A percentile compares a stretch with the other conserved stretches of the same genome.
Conservation (phyloP, 2,329 filamentous ascomycete species). For the Exutisphaerella laricina region DNA sequence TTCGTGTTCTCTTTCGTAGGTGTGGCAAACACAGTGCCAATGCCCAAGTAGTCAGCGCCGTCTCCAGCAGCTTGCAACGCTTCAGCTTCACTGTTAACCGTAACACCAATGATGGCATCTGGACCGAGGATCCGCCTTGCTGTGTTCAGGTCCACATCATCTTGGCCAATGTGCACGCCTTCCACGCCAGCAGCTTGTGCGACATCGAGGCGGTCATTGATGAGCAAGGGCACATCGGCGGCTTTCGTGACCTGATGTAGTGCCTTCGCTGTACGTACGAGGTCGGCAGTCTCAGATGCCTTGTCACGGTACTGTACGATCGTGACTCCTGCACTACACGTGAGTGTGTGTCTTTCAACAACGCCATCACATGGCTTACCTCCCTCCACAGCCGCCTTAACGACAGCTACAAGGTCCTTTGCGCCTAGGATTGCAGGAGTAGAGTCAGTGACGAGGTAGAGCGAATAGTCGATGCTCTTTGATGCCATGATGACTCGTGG, state of each 20-base stretch:
- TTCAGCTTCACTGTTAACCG: conserved; percentile 69
- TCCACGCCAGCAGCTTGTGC: conserved; percentile 80
- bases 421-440: conserved; percentile 75
- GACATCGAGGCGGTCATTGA: conserved; percentile 91
- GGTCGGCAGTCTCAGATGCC: conserved; percentile 63
- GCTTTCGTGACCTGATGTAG: conserved; percentile 66
- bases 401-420: conserved; percentile 64
- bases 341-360: conserved; percentile 5
- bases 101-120: conserved; percentile 80
- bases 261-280: conserved; percentile 64
- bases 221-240: conserved; percentile 70
- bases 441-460: conserved; percentile 91
- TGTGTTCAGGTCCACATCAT: conserved; percentile 68
- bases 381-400: conserved; percentile 68
- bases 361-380: conserved; percentile 42
- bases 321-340: conserved; percentile 55
- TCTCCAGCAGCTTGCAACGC: conserved; percentile 63
- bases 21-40: conserved; percentile 86
- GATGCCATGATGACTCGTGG: conserved; percentile 22
- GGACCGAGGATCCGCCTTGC: conserved; percentile 69
- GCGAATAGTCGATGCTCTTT: conserved; percentile 60
- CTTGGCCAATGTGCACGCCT: conserved; percentile 90
- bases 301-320: conserved; percentile 92
- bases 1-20: conserved; percentile 85
- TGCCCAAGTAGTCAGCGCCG: conserved; percentile 85